phyloP scores from a whole-genome alignment of 2,329 filamentous ascomycete species.

The Sporothrix protearum region DNA sequence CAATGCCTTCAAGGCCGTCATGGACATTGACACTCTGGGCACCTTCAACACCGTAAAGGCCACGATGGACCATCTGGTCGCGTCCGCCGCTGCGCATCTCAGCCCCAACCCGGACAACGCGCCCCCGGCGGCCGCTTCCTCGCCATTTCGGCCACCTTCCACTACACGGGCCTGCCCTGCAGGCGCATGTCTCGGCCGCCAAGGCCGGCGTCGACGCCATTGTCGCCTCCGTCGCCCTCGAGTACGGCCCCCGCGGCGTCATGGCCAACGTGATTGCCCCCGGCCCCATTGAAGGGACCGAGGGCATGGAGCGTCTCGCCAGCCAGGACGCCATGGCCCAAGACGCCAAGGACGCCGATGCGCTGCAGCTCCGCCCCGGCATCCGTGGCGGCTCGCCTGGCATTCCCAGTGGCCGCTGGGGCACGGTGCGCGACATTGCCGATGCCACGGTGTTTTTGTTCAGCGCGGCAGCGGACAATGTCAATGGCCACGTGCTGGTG shows the following conservation, averaged over 20 bases:
- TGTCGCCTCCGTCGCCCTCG: constrained; percentile 72
- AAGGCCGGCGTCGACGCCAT: constrained; percentile 90
- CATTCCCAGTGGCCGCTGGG: constrained; percentile 73
- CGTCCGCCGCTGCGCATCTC: constrained; percentile 65
- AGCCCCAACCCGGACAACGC: constrained; percentile 40
- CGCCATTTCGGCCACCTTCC: constrained; percentile 85
- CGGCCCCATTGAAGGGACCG: constrained; percentile 80
- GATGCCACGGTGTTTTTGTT: constrained; percentile 91
- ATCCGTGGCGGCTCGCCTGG: constrained; percentile 38
- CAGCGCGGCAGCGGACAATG: constrained; percentile 77
- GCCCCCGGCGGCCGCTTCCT: constrained; percentile 77
- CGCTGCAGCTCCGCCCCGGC: constrained; percentile 26
- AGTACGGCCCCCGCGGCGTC: constrained; percentile 83
- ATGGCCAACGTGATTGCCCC: constrained; percentile 87
- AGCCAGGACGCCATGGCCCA: constrained; percentile 32
- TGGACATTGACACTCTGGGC: constrained; percentile 92
- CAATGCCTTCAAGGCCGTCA: constrained; percentile 92
- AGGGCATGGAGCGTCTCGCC: constrained; percentile 67
- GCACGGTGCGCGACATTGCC: constrained; percentile 80
- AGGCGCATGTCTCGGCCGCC: constrained; percentile 85
- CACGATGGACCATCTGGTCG: constrained; percentile 74
- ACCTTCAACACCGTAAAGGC: constrained; percentile 95
- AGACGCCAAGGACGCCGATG: constrained; percentile 24
- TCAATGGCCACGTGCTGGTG: constrained; percentile 78
- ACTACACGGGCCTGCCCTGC: constrained; percentile 81